Evolutionary conservation across 1,139 yeast genomes (phyloP), one percentile per base, ranked within the genome.

Genomic region (Ogataea hybrid): DNA sequence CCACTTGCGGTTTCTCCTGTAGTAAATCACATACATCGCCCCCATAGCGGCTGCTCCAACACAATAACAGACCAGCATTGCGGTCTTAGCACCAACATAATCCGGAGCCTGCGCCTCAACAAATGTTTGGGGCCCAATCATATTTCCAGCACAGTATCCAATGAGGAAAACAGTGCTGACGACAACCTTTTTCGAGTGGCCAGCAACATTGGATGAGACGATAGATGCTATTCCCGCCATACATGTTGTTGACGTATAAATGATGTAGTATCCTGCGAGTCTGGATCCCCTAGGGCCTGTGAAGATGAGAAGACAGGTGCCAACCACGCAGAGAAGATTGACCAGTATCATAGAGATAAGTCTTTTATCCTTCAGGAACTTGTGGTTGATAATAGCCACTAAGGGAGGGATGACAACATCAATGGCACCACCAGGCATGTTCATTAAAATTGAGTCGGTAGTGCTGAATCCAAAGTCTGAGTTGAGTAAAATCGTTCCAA

Each of bases 111-210:
- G 49, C 6, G 25, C 25, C 11, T 36, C 64, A 48, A 75, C 65
- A 58, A 81, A 83, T 35, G 82, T 71, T 56, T 81, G 87, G 2
- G 90, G 88, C 0, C 89, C 90, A 31, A 77, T 69, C 39, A 82
- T 67, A 52, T 82, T 82, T 22, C 90, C 86, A 18, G 75, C 74
- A 50, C 84, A 78, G 25, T 46, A 49, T 16, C 55, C 60, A 37
- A 82, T 67, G 60, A 84, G 71, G 30, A 73, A 71, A 21, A 79
- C 57, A 1, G 85, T 84, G 58, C 76, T 81, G 22, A 77, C 74
- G 5, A 80, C 75, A 37, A 77, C 44, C 39, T 56, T 57, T 44
- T 56, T 57, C 15, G 61, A 52, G 39, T 55, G 55, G 15, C 92
- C 92, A 2, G 88, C 83, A 8, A 79, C 75, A 54, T 84, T 84